Percentiles rank a stretch among this genome's conserved stretches.
These are phyloP conservation scores for Chamaecyparis obtusa DNA, from an alignment of 75 land plant species.

Conservation along the genomic window DNA sequence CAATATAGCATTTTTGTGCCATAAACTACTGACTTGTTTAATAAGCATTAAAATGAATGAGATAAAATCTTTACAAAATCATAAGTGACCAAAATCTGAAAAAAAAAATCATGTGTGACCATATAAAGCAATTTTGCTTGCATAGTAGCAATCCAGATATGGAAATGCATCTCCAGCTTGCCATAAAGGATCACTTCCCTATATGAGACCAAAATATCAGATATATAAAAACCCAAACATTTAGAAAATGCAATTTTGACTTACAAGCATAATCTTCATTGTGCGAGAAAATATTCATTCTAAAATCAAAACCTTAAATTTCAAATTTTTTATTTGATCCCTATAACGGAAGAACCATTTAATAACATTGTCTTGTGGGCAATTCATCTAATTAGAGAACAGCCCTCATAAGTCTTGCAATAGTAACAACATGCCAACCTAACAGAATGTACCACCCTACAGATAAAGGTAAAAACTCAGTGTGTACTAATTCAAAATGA, in stretches of 20 bases:
- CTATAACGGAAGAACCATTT: background rate
- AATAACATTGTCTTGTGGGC: background rate
- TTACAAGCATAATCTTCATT: background rate
- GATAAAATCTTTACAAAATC: background rate
- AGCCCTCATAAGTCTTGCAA: background rate
- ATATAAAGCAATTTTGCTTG: conserved; percentile 62
- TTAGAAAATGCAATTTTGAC: background rate
- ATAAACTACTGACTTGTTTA: background rate
- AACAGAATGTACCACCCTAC: background rate
- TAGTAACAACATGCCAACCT: background rate
- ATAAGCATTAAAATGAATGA: background rate
- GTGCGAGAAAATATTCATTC: background rate
- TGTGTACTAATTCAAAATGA: conserved; percentile 3
- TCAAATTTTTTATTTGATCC: background rate
- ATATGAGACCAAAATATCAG: background rate
- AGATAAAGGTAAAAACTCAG: background rate
- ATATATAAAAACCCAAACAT: background rate
- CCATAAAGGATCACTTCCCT: background rate
- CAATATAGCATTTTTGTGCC: background rate
- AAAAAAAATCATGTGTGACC: conserved; percentile 28
- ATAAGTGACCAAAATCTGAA: background rate
- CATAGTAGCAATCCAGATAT: conserved; percentile 63
- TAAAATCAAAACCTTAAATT: background rate
- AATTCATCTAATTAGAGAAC: background rate
- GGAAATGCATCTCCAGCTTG: conserved; percentile 64